phyloP scores from a whole-genome alignment of 176 grass and related monocot species.

The Miscanthus lutarioriparius region DNA sequence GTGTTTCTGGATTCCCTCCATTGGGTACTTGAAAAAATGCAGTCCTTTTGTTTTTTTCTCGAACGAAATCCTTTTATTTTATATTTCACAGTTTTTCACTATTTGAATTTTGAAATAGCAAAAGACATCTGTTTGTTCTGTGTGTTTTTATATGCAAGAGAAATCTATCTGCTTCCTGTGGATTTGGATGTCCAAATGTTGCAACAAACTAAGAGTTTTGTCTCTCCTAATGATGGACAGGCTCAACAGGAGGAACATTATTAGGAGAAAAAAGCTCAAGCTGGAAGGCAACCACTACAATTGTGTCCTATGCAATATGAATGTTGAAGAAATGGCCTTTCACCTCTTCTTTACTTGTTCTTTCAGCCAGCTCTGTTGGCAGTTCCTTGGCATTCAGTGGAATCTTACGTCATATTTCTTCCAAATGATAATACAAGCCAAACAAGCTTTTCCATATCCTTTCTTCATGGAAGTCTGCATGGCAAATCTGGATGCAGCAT shows the following conservation, averaged over 20 bases:
- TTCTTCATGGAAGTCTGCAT: neutral
- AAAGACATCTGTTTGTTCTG: neutral
- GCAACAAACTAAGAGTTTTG: neutral
- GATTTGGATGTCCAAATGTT: neutral
- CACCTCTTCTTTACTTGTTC: neutral
- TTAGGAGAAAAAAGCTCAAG: neutral
- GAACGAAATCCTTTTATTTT: neutral
- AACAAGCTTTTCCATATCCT: neutral
- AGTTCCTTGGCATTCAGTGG: neutral
- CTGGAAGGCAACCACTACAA: neutral
- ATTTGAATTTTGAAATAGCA: constrained; percentile 22
- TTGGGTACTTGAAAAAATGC: neutral
- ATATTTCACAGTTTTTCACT: neutral
- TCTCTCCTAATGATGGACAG: neutral
- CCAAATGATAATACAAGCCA: neutral
- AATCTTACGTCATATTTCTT: neutral
- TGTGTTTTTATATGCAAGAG: constrained; percentile 8
- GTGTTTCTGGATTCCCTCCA: neutral
- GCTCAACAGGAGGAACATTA: neutral
- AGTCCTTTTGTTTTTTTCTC: neutral
- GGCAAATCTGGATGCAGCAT: neutral
- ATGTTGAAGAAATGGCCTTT: neutral
- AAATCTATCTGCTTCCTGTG: neutral
- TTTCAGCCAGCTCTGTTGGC: neutral
- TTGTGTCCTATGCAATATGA: neutral